Evolutionary conservation across 2,329 filamentous ascomycete species (phyloP).

Genomic region (Rachicladosporium sp.): DNA sequence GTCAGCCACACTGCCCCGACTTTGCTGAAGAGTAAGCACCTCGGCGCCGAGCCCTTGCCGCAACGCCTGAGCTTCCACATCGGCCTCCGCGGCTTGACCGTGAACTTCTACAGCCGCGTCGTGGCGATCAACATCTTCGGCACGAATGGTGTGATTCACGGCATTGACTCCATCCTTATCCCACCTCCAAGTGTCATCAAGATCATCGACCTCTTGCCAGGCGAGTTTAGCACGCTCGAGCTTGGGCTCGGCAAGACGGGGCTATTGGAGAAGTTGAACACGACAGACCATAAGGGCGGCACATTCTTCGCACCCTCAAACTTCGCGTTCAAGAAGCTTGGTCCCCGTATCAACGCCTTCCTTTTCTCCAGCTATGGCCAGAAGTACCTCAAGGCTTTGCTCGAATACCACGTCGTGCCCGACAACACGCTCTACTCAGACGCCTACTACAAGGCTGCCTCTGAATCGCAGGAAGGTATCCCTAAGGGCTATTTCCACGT

Average conservation of each 20-base stretch:
- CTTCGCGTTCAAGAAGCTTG: constrained; percentile 64
- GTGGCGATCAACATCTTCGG: constrained; percentile 58
- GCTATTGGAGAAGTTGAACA: constrained; percentile 47
- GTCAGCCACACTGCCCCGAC: constrained; percentile 66
- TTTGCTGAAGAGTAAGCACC: constrained; percentile 42
- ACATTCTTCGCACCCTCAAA: constrained; percentile 78
- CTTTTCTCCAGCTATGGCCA: constrained; percentile 65
- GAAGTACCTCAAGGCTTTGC: constrained; percentile 63
- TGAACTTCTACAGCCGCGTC: constrained; percentile 69
- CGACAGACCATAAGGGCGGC: constrained; percentile 46
- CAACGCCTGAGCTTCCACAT: constrained; percentile 64
- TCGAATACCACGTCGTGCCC: constrained; percentile 66
- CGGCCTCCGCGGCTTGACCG: constrained; percentile 47
- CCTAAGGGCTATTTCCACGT: constrained; percentile 47
- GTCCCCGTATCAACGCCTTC: constrained; percentile 64
- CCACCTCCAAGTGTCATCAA: constrained; percentile 56
- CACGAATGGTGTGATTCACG: constrained; percentile 73
- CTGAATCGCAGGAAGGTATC: constrained; percentile 18
- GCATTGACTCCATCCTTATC: constrained; percentile 59
- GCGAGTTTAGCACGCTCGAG: constrained; percentile 65
- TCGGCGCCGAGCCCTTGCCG: constrained; percentile 46
- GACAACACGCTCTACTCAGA: constrained; percentile 74
- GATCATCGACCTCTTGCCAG: constrained; percentile 54
- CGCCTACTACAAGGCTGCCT: constrained; percentile 50
- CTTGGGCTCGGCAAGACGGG: constrained; percentile 65